Evolutionary conservation across 495 filamentous ascomycete species (phyloP).

Genomic region (Podospora pseudocomata): DNA sequence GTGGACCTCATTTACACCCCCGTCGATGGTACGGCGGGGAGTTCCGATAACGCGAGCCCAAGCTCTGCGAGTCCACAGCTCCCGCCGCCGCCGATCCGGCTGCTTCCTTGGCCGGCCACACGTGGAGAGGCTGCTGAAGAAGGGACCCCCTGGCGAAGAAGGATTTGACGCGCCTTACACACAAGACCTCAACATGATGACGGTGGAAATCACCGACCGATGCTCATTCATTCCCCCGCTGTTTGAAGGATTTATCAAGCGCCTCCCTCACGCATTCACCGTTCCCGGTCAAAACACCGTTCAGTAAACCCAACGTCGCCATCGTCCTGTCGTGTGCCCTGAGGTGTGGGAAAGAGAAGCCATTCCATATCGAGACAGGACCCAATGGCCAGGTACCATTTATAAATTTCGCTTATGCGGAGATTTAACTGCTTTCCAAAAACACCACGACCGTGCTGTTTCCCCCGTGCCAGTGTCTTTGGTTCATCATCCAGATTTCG

Average conservation of each 20-base stretch:
- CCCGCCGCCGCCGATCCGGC: constrained; percentile 24
- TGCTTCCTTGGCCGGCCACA: constrained; percentile 17
- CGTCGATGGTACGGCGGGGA: not conserved
- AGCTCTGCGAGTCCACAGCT: constrained; percentile 5
- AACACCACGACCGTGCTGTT: not conserved
- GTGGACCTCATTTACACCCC: constrained; percentile 1
- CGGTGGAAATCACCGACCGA: not conserved
- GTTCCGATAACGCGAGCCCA: not conserved
- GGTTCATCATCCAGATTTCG: not conserved
- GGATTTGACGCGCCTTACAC: not conserved
- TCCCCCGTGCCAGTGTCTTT: not conserved
- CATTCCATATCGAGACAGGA: not conserved
- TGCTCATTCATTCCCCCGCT: not conserved
- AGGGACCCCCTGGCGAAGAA: not conserved
- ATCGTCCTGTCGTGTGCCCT: not conserved
- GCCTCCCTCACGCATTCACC: not conserved
- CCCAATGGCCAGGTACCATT: not conserved
- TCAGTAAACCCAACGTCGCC: not conserved
- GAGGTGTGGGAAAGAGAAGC: not conserved
- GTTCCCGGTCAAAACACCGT: not conserved
- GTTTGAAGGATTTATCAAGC: not conserved
- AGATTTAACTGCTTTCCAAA: not conserved
- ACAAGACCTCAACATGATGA: not conserved
- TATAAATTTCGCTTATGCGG: constrained; percentile 4
- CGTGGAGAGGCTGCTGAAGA: constrained; percentile 12